Evolutionary conservation across 2,329 filamentous ascomycete species (phyloP).

Genomic region (Chrysosporium keratinophilum): DNA sequence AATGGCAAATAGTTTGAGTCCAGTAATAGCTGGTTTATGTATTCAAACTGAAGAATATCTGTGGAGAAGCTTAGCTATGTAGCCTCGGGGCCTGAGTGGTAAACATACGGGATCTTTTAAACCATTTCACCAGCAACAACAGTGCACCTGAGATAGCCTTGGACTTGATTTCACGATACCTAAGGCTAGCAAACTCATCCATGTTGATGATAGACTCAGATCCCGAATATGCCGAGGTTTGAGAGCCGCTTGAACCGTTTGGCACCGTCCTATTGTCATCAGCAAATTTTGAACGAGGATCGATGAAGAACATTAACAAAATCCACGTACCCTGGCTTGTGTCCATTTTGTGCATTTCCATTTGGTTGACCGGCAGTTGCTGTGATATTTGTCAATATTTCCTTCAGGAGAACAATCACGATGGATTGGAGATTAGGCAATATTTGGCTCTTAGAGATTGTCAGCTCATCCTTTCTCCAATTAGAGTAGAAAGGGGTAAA

Average conservation of each 20-base stretch:
- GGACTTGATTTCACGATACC: constrained; percentile 74
- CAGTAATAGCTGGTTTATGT: constrained; percentile 80
- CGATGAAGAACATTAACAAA: neutral
- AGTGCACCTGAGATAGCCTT: constrained; percentile 89
- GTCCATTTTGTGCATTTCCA: constrained; percentile 35
- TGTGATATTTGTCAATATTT: constrained; percentile 76
- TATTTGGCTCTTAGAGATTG: constrained; percentile 49
- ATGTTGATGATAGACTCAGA: constrained; percentile 34
- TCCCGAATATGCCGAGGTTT: constrained; percentile 11
- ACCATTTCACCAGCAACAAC: constrained; percentile 86
- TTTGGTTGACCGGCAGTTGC: constrained; percentile 55
- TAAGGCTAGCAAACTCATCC: constrained; percentile 71
- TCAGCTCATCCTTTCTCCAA: constrained; percentile 4
- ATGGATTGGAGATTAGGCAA: constrained; percentile 84
- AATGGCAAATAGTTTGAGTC: constrained; percentile 93
- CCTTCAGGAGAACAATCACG: constrained; percentile 83
- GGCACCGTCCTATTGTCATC: neutral
- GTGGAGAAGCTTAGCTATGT: neutral
- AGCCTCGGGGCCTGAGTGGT: neutral
- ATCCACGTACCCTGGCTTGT: constrained; percentile 38
- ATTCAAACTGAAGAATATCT: constrained; percentile 95
- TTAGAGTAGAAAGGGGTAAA: neutral
- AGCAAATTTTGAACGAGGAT: neutral
- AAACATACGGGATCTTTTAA: constrained; percentile 78
- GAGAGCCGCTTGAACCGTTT: neutral